Conservation (phyloP, 768 basidiomycete genomes). For the Panaeolus cyanescens region DNA sequence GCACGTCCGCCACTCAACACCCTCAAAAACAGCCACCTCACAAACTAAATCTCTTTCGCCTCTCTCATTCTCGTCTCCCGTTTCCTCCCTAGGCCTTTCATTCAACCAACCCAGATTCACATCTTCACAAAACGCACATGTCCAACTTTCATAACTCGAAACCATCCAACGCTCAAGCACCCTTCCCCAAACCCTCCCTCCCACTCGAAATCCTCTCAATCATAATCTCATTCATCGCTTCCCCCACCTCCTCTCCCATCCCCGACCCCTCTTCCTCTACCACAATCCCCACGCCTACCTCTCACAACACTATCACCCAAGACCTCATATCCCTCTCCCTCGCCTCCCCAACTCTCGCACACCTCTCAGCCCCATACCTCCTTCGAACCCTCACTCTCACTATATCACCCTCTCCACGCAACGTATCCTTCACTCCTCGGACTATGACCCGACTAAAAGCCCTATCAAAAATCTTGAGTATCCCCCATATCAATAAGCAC, state of each 20-base stretch:
- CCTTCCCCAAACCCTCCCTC: not conserved
- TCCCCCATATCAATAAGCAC: too few species aligned
- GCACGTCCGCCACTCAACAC: too few species aligned
- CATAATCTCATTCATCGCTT: not conserved
- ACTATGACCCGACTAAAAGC: too few species aligned
- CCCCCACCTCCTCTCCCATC: not conserved
- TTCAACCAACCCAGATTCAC: too few species aligned
- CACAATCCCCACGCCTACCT: not conserved
- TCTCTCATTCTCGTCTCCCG: too few species aligned
- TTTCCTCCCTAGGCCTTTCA: too few species aligned
- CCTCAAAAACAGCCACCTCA: too few species aligned
- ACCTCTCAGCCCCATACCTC: not conserved
- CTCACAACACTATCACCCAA: not conserved
- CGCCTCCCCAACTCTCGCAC: not conserved
- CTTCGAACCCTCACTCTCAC: not conserved
- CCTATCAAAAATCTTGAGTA: too few species aligned
- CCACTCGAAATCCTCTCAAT: not conserved
- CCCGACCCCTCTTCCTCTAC: not conserved
- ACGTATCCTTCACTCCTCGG: not conserved
- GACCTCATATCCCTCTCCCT: not conserved
- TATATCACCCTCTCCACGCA: not conserved
- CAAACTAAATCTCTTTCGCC: too few species aligned
- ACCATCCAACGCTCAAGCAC: not conserved
- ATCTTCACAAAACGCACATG: too few species aligned
- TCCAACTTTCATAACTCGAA: too few species aligned